Base-by-base conservation (phyloP, 768 basidiomycete genomes). In the Psilocybe azurescens region DNA sequence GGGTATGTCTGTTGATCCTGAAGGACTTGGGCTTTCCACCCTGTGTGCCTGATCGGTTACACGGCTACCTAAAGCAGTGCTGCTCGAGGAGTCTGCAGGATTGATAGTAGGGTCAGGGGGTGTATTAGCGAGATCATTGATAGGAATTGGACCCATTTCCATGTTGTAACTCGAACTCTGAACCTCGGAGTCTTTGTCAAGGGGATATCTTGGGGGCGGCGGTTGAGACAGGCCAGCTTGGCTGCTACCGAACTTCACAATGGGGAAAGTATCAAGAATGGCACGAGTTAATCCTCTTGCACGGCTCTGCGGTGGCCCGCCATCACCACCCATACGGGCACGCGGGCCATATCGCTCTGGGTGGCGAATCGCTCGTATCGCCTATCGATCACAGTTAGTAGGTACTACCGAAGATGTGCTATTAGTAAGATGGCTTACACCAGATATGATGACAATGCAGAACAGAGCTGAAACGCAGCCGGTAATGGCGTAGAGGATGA, bases 261-360 rank as follows among this genome's bases (percentile, higher is more conserved):
- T 78, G 3, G 96, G 95, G 78, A 99, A 99, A 3, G 95, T 97
- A 67, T 99, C 96, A 58, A 99, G 80, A 60, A 99, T 95, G 18
- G 97, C 97, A 18, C 93, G 88, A 1, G 93, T 91, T 54, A 99
- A 81, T 6, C 95, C 95, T n/a, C 86, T 79, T 0, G 94, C 90
- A 3, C 93, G 86, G 53, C 87, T 89, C 69, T 89, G 89, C 7
- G 69, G 65, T 33, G 69, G 69, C 39, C 81, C 80, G 9, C 77
- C 78, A 20, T 77, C 79, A 28, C 71, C 74, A 3, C 73, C 77
- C 48, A 74, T 73, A 54, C 75, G 79, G 32, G 69, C 72, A 57
- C 94, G 83, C 10, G 93, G 92, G 3, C 95, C 95, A 72, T 97
- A 98, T 56, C 94, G 86, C 70, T 97, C 95, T 16, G 95, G 95